These are phyloP conservation scores for Sugiyamaella paludigena DNA, from an alignment of 1,139 yeast genomes.

Conservation along the genomic window DNA sequence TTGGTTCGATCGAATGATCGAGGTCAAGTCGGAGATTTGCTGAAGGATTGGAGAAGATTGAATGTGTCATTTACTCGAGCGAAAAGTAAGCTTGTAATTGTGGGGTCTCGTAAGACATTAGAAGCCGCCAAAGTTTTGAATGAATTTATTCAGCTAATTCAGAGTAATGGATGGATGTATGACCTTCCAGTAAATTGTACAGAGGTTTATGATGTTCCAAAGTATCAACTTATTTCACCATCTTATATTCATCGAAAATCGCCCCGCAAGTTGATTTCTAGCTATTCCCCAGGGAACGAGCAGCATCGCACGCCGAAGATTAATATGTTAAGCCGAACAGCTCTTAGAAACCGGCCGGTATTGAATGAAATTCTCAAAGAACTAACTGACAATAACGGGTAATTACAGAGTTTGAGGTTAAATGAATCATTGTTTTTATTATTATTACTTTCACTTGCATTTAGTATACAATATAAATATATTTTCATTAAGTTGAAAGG, in stretches of 20 bases:
- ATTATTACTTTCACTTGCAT: too few species aligned
- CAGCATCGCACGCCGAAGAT: slow-evolving; percentile 8
- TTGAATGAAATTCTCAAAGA: slow-evolving; percentile 20
- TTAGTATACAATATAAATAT: too few species aligned
- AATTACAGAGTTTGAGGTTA: too few species aligned
- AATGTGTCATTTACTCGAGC: slow-evolving; percentile 96
- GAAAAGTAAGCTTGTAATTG: slow-evolving; percentile 70
- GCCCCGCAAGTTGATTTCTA: slow-evolving; percentile 2
- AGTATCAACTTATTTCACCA: background rate
- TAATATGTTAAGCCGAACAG: slow-evolving; percentile 11
- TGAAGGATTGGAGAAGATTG: slow-evolving; percentile 86
- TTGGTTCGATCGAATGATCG: slow-evolving; percentile 76
- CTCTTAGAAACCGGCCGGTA: slow-evolving; percentile 14
- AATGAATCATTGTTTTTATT: too few species aligned
- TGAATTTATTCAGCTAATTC: slow-evolving; percentile 61
- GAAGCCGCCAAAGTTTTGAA: slow-evolving; percentile 53
- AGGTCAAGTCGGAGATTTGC: slow-evolving; percentile 69
- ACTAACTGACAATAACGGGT: background rate
- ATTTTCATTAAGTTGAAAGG: too few species aligned
- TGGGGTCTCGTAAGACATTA: slow-evolving; percentile 74
- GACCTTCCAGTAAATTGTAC: slow-evolving; percentile 50
- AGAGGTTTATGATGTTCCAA: slow-evolving; percentile 35
- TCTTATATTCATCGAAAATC: background rate
- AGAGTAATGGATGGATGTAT: slow-evolving; percentile 63
- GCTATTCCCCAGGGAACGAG: slow-evolving; percentile 8